These are phyloP conservation scores for Metarhizium anisopliae DNA, from an alignment of 2,329 filamentous ascomycete species.

Conservation along the genomic window DNA sequence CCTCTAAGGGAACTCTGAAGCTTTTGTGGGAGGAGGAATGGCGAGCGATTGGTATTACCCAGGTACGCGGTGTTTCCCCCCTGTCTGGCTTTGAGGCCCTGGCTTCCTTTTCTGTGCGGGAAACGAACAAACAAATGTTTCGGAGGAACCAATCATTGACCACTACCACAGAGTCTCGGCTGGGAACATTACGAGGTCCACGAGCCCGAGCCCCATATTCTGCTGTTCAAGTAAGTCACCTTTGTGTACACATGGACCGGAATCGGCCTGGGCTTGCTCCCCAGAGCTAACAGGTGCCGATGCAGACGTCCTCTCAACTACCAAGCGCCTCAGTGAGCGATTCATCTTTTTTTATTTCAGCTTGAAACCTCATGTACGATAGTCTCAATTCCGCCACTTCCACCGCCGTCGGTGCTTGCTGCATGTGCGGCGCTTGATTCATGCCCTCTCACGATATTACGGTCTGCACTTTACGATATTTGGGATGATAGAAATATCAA, in stretches of 20 bases:
- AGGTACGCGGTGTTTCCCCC: slow-evolving; percentile 46
- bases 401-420: slow-evolving; percentile 7
- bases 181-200: slow-evolving; percentile 99
- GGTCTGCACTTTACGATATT: slow-evolving; percentile 11
- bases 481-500: slow-evolving; percentile 6
- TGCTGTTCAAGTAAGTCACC: slow-evolving; percentile 78
- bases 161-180: slow-evolving; percentile 65
- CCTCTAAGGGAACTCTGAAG: slow-evolving; percentile 83
- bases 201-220: slow-evolving; percentile 95
- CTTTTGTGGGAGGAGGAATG: slow-evolving; percentile 98
- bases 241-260: neutral
- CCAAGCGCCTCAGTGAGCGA: slow-evolving; percentile 53
- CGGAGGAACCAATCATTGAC: neutral
- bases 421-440: slow-evolving; percentile 12
- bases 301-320: slow-evolving; percentile 77
- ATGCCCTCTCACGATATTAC: slow-evolving; percentile 12
- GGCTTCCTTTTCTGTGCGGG: neutral
- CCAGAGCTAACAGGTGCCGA: neutral
- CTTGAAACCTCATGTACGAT: slow-evolving; percentile 13
- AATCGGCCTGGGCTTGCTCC: neutral
- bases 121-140: neutral
- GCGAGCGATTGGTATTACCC: slow-evolving; percentile 93
- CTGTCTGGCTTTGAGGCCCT: neutral
- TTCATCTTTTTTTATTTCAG: slow-evolving; percentile 1
- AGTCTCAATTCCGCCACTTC: slow-evolving; percentile 7